Percentiles rank a stretch among this genome's conserved stretches.
Conservation (phyloP, 179 eudicot species). For the Beta lomatogona region DNA sequence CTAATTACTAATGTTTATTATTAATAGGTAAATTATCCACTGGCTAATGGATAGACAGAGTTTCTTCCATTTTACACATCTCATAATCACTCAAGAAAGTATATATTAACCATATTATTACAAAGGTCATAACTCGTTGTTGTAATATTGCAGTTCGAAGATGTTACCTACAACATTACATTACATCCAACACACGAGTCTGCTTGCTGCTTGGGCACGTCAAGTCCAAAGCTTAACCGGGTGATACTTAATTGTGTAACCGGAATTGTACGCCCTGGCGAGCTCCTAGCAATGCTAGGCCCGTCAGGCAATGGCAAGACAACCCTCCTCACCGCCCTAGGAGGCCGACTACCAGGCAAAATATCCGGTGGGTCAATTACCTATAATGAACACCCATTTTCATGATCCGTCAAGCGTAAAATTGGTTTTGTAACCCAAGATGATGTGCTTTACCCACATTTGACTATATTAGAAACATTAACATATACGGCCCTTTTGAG, state of each 20-base stretch:
- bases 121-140: not conserved
- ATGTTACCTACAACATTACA: conserved; percentile 52
- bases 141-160: conserved; percentile 59
- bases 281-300: conserved; percentile 75
- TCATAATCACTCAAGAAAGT: no score
- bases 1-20: no score
- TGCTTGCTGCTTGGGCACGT: conserved; percentile 26
- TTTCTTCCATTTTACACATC: no score
- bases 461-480: conserved; percentile 68
- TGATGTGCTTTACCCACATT: conserved; percentile 68
- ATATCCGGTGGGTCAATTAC: conserved; percentile 48
- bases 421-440: conserved; percentile 77
- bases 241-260: conserved; percentile 51
- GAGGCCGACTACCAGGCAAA: conserved; percentile 54
- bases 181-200: conserved; percentile 17
- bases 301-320: conserved; percentile 88
- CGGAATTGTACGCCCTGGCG: conserved; percentile 68
- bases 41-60: no score
- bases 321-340: conserved; percentile 66
- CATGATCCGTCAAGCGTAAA: conserved; percentile 50
- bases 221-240: conserved; percentile 42
- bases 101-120: not conserved
- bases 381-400: conserved; percentile 59
- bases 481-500: conserved; percentile 58
- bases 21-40: no score